Conservation (phyloP, 2,329 filamentous ascomycete species). For the Ceratocystis harringtonii region DNA sequence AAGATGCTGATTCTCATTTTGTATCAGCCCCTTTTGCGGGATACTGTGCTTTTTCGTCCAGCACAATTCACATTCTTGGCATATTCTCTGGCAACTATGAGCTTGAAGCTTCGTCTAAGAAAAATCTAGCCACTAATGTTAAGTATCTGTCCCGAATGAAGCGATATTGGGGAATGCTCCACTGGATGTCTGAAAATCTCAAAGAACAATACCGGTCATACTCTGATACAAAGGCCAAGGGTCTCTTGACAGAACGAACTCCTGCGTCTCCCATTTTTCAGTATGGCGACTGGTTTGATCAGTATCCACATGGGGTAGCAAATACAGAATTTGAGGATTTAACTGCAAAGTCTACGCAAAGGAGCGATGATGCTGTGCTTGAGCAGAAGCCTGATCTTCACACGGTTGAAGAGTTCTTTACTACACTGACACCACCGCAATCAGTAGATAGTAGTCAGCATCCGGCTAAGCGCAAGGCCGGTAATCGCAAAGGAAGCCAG, state of each 20-base stretch:
- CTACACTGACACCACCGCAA: conserved; percentile 54
- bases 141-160: conserved; percentile 90
- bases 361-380: conserved; percentile 72
- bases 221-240: conserved; percentile 58
- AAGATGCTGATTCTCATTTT: conserved; percentile 58
- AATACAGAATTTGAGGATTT: conserved; percentile 72
- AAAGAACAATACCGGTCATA: conserved; percentile 77
- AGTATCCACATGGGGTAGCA: conserved; percentile 83
- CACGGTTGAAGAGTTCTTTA: conserved; percentile 89
- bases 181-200: conserved; percentile 87
- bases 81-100: conserved; percentile 72
- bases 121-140: conserved; percentile 74
- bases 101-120: conserved; percentile 64
- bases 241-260: background rate
- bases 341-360: conserved; percentile 54
- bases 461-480: conserved; percentile 26
- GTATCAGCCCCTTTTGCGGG: conserved; percentile 85
- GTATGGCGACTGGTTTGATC: conserved; percentile 94
- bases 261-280: conserved; percentile 52
- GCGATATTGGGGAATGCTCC: conserved; percentile 96
- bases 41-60: conserved; percentile 86
- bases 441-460: conserved; percentile 28
- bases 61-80: conserved; percentile 84
- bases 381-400: conserved; percentile 82
- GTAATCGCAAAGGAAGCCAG: background rate